These are phyloP conservation scores for Cyberlindnera petersonii DNA, from an alignment of 805 yeast species.

Conservation along the genomic window DNA sequence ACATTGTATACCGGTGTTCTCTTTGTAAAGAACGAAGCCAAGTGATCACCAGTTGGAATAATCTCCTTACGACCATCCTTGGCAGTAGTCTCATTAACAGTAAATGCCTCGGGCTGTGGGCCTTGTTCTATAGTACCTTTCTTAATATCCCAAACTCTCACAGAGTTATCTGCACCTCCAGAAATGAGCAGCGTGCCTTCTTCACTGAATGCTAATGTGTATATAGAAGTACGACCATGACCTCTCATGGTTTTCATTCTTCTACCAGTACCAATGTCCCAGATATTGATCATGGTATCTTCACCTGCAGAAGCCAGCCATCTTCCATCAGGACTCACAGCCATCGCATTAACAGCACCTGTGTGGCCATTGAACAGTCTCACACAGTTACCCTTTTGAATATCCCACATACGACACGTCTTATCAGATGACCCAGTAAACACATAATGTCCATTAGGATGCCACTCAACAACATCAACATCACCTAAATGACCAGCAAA, in stretches of 20 bases:
- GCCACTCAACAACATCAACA: slow-evolving; percentile 92
- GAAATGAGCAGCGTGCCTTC: slow-evolving; percentile 89
- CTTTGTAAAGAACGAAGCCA: slow-evolving; percentile 92
- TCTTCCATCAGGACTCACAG: slow-evolving; percentile 95
- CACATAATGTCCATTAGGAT: slow-evolving; percentile 92
- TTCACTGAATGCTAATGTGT: slow-evolving; percentile 76
- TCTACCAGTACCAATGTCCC: slow-evolving; percentile 94
- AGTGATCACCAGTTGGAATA: slow-evolving; percentile 81
- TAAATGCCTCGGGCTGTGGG: slow-evolving; percentile 69
- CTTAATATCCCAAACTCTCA: slow-evolving; percentile 94
- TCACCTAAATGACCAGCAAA: slow-evolving; percentile 97
- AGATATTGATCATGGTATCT: slow-evolving; percentile 80
- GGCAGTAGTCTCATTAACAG: slow-evolving; percentile 19
- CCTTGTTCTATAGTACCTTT: slow-evolving; percentile 77
- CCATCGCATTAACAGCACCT: slow-evolving; percentile 79
- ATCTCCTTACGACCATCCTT: slow-evolving; percentile 53
- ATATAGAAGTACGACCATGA: slow-evolving; percentile 83
- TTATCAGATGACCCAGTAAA: slow-evolving; percentile 95
- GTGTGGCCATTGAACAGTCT: slow-evolving; percentile 91
- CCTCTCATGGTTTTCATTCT: slow-evolving; percentile 89
- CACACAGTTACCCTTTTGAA: slow-evolving; percentile 81
- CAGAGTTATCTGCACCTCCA: slow-evolving; percentile 89
- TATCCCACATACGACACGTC: slow-evolving; percentile 98
- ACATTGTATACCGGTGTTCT: slow-evolving; percentile 92
- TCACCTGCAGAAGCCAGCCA: slow-evolving; percentile 96